Base-by-base conservation (phyloP, 2,329 filamentous ascomycete species). In the Monilinia polystroma region DNA sequence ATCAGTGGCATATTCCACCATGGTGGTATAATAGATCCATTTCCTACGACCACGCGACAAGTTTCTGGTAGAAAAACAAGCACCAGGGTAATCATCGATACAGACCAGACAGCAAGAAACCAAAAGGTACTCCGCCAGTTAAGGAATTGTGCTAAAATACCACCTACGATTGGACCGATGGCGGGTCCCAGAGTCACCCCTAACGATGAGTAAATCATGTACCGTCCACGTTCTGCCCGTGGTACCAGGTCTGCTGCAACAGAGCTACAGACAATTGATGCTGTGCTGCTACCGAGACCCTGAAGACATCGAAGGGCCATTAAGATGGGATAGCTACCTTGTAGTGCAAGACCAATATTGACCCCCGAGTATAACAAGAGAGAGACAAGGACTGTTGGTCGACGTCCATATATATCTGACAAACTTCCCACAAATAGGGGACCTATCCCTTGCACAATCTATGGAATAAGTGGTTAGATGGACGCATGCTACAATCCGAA, bases 221-320 rank as follows among this genome's bases (percentile, higher is more conserved):
- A 93, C 63, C 82, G 87, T 67, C 89, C 73, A 56, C 73, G 79
- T 72, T 91, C 87, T 0, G 83, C 82, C 2, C 83, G 83, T 0
- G 87, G 88, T 16, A 84, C 80, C 8, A 89, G 79, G 72, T 91
- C 89, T 0, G 85, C 85, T 1, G 90, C 82, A 0, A 90, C 83
- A 0, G 83, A 88, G 38, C 80, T 80, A 0, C 79, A 80, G 3
- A 91, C 78, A 0, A 87, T 82, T 1, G 89, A 79, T 0, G 86
- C 88, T 0, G 82, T 83, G 68, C 82, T 85, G 54, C 82, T 86
- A 0, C 87, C 86, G 0, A 83, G 80, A 7, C 82, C 83, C 88
- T 73, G 64, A 1, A 66, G 86, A 55, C 52, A 82, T 3, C 85
- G 79, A 3, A 88, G 75, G 1, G 84, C 78, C 11, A 88, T 70